Evolutionary conservation across 495 filamentous ascomycete species (phyloP), one percentile per base, ranked within the genome.

Genomic region (Corynascus novoguineensis): DNA sequence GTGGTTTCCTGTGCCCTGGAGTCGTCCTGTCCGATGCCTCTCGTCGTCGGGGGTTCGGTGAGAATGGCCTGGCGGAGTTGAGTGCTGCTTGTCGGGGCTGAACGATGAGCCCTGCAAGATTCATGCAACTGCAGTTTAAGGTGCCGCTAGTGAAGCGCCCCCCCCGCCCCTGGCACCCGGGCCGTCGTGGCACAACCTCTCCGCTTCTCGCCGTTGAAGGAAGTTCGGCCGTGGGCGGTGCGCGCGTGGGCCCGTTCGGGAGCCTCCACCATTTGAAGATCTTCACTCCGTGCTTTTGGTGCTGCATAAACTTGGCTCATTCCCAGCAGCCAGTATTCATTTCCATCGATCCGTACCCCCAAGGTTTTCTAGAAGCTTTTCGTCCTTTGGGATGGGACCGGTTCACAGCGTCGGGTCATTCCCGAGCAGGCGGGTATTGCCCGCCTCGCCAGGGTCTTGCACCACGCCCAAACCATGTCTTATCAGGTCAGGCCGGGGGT

Each of bases 231-330:
- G 22, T 27, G 29, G 32, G 28, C 42, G 42, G 15, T 45, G 21
- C 10, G 41, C 21, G 10, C 1, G 6, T 32, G 15, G 14, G 21
- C 31, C 8, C 27, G 1, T 5, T 4, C 48, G 14, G 34, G 29
- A 40, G 22, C 21, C 29, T 40, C 50, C 34, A 52, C 15, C 50
- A 29, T 28, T 24, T 15, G 34, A 11, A 53, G 31, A 53, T 44
- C 25, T 22, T 21, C 50, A n/a, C 25, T 29, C 50, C 7, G 24
- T 47, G n/a, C n/a, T n/a, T 48, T 41, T 58, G 50, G 29, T 56
- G 52, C 54, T 50, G 64, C 64, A 66, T 64, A 34, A 66, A 62
- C 57, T 62, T 66, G 56, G 59, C 59, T 60, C 34, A 44, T 50
- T 57, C 49, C 55, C 31, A 55, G 11, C 12, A 42, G 44, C 29